A percentile compares a stretch with the other conserved stretches of the same genome.
These are phyloP conservation scores for Chlamydomonas schloesseri DNA, from an alignment of 139 green algal species.

Conservation along the genomic window DNA sequence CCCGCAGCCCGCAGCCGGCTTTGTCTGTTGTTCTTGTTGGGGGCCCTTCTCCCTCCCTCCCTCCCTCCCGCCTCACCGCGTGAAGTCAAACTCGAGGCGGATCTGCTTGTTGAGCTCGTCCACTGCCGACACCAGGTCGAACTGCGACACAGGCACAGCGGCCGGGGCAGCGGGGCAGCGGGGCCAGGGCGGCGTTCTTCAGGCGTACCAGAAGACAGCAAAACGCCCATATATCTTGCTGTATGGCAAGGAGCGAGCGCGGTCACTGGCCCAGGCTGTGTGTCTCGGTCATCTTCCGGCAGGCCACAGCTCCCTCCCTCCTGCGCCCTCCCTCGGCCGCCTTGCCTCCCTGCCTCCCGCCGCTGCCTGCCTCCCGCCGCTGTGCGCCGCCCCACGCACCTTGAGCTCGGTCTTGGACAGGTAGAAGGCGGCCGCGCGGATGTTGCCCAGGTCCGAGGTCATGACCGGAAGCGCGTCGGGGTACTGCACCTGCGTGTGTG, in stretches of 20 bases:
- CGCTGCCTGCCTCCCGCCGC: neutral
- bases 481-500: constrained; percentile 80
- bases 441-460: constrained; percentile 84
- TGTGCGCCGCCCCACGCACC: neutral
- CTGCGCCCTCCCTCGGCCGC: too few species aligned
- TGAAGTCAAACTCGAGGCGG: constrained; percentile 93
- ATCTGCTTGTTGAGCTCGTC: constrained; percentile 92
- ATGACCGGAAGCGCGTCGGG: constrained; percentile 84
- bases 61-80: constrained; percentile 48
- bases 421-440: constrained; percentile 78
- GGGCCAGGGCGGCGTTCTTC: too few species aligned
- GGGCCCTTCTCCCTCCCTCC: too few species aligned
- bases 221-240: too few species aligned
- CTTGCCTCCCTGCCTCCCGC: neutral
- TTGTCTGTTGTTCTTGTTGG: too few species aligned
- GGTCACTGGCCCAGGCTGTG: too few species aligned
- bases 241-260: too few species aligned
- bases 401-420: constrained; percentile 90
- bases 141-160: too few species aligned
- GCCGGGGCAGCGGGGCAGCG: neutral
- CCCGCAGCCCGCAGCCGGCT: too few species aligned
- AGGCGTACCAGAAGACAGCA: too few species aligned
- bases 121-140: constrained; percentile 92
- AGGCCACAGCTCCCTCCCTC: too few species aligned
- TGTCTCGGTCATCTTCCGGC: too few species aligned